Evolutionary conservation across 306 rosid species (phyloP), one percentile per base, ranked within the genome.

Genomic region (Quercus alba): DNA sequence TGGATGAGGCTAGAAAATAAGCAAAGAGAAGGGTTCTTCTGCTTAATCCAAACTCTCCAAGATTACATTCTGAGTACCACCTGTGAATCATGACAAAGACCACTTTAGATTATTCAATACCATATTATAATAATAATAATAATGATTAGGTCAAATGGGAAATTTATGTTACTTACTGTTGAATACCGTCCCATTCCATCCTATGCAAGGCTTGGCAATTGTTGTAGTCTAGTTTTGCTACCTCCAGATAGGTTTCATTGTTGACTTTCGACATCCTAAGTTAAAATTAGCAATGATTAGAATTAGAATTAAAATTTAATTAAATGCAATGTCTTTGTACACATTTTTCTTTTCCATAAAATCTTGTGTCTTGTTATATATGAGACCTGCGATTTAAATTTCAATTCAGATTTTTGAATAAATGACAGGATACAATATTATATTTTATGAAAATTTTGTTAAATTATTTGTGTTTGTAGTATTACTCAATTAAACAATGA

Each of bases 191-290:
- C 98, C 98, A 93, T n/a, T 96, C 99, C 8, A 44, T 77, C 28
- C 84, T 87, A 86, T 96, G 99, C 82, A 80, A 49, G 20, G 82
- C 85, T 81, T 91, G 98, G 78, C 99, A 96, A 56, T 81, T 82
- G 89, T 91, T 91, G 90, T 89, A 96, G 81, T 96, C 99, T 81
- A 87, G 35, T 74, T 93, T 93, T 1, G 97, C 99, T n/a, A 96
- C 90, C 83, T 93, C 97, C 1, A 96, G 86, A 77, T 88, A 96
- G 19, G 84, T 81, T 15, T 89, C 80, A 77, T 91, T 96, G 88
- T 82, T 96, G 41, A 96, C 97, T 26, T 79, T 54, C 2, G 79
- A 23, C 99, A 96, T 96, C 89, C 99, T 94, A 80, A 30, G n/a
- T 63, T 68, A 28, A 35, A 67, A 26, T 31, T 59, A 15, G 4